Percentiles rank a stretch among this genome's conserved stretches.
phyloP scores from a whole-genome alignment of 2,329 filamentous ascomycete species.

The Ascomycota sp. region DNA sequence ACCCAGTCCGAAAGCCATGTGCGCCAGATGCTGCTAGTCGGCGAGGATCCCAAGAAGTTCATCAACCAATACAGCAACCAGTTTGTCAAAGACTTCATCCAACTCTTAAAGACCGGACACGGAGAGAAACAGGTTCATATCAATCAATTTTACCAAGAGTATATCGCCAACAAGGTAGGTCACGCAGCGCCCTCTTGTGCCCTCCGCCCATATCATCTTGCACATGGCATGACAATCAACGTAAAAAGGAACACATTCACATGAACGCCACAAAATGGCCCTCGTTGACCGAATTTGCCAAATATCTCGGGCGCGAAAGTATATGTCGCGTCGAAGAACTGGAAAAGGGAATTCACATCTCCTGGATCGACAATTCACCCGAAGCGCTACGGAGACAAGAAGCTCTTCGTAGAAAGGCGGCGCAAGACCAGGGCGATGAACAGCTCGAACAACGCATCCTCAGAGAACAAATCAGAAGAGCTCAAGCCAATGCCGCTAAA shows the following conservation, averaged over 20 bases:
- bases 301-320: slow-evolving; percentile 66
- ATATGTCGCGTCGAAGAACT: slow-evolving; percentile 82
- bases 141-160: slow-evolving; percentile 90
- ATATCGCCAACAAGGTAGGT: slow-evolving; percentile 52
- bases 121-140: slow-evolving; percentile 77
- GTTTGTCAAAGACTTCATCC: slow-evolving; percentile 63
- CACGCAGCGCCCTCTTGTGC: neutral
- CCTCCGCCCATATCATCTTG: neutral
- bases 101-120: slow-evolving; percentile 61
- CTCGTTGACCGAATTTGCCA: slow-evolving; percentile 74
- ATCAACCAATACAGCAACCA: slow-evolving; percentile 68
- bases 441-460: slow-evolving; percentile 72
- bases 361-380: slow-evolving; percentile 82
- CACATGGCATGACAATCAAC: neutral
- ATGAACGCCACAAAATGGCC: slow-evolving; percentile 90
- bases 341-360: slow-evolving; percentile 64
- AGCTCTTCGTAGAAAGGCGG: slow-evolving; percentile 62
- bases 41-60: slow-evolving; percentile 66
- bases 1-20: slow-evolving; percentile 70
- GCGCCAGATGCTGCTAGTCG: slow-evolving; percentile 70
- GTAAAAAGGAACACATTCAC: slow-evolving; percentile 49
- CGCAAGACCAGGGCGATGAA: slow-evolving; percentile 78
- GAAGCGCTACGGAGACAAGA: slow-evolving; percentile 67
- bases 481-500: slow-evolving; percentile 30
- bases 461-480: slow-evolving; percentile 62